phyloP scores from a whole-genome alignment of 768 basidiomycete species.

The Boletus rufocinnamomeus region DNA sequence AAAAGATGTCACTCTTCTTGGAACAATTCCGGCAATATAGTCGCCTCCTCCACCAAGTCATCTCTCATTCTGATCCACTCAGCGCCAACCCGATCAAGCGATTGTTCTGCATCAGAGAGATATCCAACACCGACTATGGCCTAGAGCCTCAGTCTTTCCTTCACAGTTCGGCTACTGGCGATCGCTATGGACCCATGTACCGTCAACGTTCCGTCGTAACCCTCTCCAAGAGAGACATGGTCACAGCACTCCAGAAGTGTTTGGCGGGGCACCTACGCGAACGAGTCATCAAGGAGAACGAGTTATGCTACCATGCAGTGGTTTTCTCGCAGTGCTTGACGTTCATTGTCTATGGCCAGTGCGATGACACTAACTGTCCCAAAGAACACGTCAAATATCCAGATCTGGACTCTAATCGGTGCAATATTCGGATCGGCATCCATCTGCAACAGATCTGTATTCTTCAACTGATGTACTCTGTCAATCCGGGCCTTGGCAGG shows the following conservation, averaged over 20 bases:
- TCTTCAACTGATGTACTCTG: slow-evolving; percentile 33
- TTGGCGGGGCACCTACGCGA: slow-evolving; percentile 32
- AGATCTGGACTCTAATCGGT: slow-evolving; percentile 26
- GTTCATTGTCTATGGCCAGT: slow-evolving; percentile 20
- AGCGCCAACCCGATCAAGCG: too few relatives aligned
- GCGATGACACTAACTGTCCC: slow-evolving; percentile 36
- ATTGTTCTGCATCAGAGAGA: slow-evolving; percentile 7
- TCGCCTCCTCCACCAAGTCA: slow-evolving; percentile 1
- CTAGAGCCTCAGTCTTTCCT: slow-evolving; percentile 9
- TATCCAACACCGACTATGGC: slow-evolving; percentile 9
- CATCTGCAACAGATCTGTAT: slow-evolving; percentile 54
- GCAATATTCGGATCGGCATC: slow-evolving; percentile 43
- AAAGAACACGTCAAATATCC: slow-evolving; percentile 36
- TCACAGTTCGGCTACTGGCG: background rate
- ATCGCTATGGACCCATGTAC: background rate
- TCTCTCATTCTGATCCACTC: slow-evolving; percentile 1
- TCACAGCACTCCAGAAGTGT: slow-evolving; percentile 20
- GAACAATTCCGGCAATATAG: slow-evolving; percentile 5
- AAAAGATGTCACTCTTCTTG: slow-evolving; percentile 11
- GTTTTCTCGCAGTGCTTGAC: slow-evolving; percentile 45
- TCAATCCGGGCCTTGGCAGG: slow-evolving; percentile 3
- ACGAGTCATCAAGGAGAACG: slow-evolving; percentile 35
- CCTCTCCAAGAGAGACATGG: slow-evolving; percentile 25
- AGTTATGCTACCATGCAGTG: slow-evolving; percentile 28
- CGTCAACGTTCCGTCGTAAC: slow-evolving; percentile 10